phyloP scores from a whole-genome alignment of 2,329 filamentous ascomycete genomes.

The Periconia macrospinosa region DNA sequence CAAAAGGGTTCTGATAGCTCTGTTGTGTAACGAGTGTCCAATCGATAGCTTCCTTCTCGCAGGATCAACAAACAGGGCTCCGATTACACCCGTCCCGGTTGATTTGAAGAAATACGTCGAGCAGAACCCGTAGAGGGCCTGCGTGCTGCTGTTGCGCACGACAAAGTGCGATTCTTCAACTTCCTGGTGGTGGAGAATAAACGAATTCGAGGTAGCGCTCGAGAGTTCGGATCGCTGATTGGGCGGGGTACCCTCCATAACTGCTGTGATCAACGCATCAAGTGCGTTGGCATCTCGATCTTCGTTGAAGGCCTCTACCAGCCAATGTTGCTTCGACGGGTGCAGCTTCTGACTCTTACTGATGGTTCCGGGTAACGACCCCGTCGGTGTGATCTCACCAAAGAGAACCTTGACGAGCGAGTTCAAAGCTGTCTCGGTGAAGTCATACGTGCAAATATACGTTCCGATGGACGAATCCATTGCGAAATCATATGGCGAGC shows the following conservation, averaged over 20 bases:
- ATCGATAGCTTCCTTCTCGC: conserved; percentile 84
- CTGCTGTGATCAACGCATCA: conserved; percentile 71
- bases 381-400: conserved; percentile 66
- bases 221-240: conserved; percentile 70
- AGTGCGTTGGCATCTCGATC: conserved; percentile 74
- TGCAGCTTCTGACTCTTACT: conserved; percentile 84
- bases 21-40: conserved; percentile 83
- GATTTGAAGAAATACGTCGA: conserved; percentile 79
- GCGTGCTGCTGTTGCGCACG: conserved; percentile 89
- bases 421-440: conserved; percentile 87
- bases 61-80: conserved; percentile 87
- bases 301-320: conserved; percentile 85
- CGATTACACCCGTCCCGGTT: conserved; percentile 74
- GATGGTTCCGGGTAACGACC: conserved; percentile 68
- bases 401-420: conserved; percentile 82
- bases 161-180: conserved; percentile 86
- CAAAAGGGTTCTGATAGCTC: conserved; percentile 75
- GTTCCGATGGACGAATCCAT: conserved; percentile 89
- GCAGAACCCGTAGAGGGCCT: conserved; percentile 88
- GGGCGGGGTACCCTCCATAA: conserved; percentile 67
- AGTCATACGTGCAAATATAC: conserved; percentile 94
- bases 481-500: conserved; percentile 94
- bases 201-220: conserved; percentile 71
- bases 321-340: conserved; percentile 91
- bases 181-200: conserved; percentile 70